Base-by-base conservation (phyloP, 2,329 filamentous ascomycete species). In the Teratosphaeria zuluensis region DNA sequence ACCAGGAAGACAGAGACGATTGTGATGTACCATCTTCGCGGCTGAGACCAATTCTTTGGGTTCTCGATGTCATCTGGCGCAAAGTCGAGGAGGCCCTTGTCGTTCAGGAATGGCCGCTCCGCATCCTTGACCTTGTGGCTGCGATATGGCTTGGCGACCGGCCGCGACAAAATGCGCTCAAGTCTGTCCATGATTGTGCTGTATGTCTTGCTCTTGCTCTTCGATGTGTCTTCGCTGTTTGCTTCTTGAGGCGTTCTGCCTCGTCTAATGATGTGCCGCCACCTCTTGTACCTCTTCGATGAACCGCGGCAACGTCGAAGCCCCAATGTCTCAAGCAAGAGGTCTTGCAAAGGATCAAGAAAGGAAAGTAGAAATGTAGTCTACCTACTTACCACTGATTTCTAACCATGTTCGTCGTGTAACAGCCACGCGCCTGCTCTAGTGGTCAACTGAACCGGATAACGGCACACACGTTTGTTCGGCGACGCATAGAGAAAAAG, bases 71-170 rank as follows among this genome's bases (percentile, higher is more conserved):
- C 82, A 28, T 72, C 72, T 0, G 76, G 76, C 5, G 70, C 68
- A 62, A 84, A 84, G 65, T 78, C 77, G 62, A 84, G 69, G 56
- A 78, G 73, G 38, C 81, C 81, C 56, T 80, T 62, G 35, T 74
- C 66, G 66, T 84, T 79, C 28, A 83, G 68, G 58, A 74, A 75
- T 3, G 78, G 76, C 1, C 68, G 64, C 2, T 69, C 64, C 1
- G 69, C 64, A 12, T 76, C 60, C 28, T 70, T 64, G 38, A 80
- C 62, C 51, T 75, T 68, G 38, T 64, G 59, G n/a, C 75, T 76
- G 33, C 78, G 72, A 64, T 81, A 81, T 5, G 80, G 80, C 64
- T 82, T 82, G 59, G 78, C 79, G 55, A 75, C 73, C n/a, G 79
- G 75, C 51, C 73, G 70, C n/a, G 79, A 81, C 2, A 82, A 68